Base-by-base conservation (phyloP, 2,329 filamentous ascomycete genomes). In the Fusarium sp. region DNA sequence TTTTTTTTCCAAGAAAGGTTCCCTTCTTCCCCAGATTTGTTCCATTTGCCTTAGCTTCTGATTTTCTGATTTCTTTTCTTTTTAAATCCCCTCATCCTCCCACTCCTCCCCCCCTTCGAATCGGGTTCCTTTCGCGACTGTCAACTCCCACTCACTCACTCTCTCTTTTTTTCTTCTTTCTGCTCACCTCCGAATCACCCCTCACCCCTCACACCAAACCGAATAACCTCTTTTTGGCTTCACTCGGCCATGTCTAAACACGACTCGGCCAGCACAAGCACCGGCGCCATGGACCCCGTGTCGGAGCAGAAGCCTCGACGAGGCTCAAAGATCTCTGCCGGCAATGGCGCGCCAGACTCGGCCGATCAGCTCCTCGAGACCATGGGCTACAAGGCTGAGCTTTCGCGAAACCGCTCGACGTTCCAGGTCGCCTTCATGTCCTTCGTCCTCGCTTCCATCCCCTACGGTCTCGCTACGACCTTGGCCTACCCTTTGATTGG, bases 401-500 rank as follows among this genome's bases (percentile, higher is more conserved):
- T 91, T 59, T 77, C 83, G 47, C 86, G 89, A 60, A 90, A 85
- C 72, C 85, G 89, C 54, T 91, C 89, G 43, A 91, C 89, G 3
- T 82, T 87, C 67, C 88, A 91, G 77, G 89, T 91, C 52, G 88
- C 88, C 70, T 91, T 91, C 83, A 91, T 91, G 89, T 90, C 88
- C 63, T 93, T 92, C 74, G 90, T 92, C 69, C 85, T 93, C 53
- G 89, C 90, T 46, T 89, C 90, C 4, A 91, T 92, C 63, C 90
- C 90, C 11, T 93, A 92, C 77, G 90, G 90, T 72, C 83, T 93
- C 38, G 85, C 89, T 43, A 93, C 90, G 2, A 92, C 89, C 9
- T 77, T 92, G 68, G 84, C 83, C 77, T 92, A 91, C 74, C 89
- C 90, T 5, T 77, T 92, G 40, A 80, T 86, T 56, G 87, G 86